Conservation (phyloP, 495 filamentous ascomycete genomes). For the Aspergillus biplanus region DNA sequence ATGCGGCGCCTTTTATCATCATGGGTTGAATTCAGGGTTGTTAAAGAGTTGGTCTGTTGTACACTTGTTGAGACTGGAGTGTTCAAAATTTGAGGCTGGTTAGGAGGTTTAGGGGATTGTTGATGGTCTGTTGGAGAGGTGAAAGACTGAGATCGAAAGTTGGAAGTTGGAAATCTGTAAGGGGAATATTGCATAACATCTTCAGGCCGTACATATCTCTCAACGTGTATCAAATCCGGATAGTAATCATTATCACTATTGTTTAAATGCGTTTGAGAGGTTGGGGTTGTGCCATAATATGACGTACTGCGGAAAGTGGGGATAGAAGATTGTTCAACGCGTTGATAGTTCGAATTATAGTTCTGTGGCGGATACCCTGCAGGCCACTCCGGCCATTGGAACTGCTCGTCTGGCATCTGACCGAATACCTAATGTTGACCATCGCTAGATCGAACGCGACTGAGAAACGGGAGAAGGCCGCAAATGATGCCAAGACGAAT, state of each 20-base stretch:
- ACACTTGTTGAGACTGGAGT: not conserved
- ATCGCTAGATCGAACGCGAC: not conserved
- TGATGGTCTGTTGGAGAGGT: slow-evolving; percentile 1
- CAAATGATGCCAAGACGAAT: not conserved
- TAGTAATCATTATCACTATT: slow-evolving; percentile 10
- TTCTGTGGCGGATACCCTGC: slow-evolving; percentile 6
- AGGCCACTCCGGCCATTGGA: slow-evolving; percentile 6
- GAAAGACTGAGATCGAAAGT: slow-evolving; percentile 4
- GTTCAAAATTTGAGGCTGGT: slow-evolving; percentile 8
- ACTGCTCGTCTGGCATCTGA: not conserved
- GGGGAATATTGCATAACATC: slow-evolving; percentile 13
- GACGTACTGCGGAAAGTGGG: slow-evolving; percentile 5
- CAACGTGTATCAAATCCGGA: slow-evolving; percentile 3
- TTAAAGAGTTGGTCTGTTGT: not conserved
- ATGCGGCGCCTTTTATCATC: slow-evolving; percentile 14
- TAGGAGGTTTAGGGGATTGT: slow-evolving; percentile 6
- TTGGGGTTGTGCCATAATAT: slow-evolving; percentile 10
- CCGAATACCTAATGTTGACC: no score
- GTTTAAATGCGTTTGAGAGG: slow-evolving; percentile 7
- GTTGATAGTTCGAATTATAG: not conserved
- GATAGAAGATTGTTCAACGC: slow-evolving; percentile 9
- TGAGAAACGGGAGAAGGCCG: not conserved
- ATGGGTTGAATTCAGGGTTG: not conserved
- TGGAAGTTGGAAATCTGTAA: slow-evolving; percentile 5
- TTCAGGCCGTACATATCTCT: slow-evolving; percentile 13